Base-by-base conservation (phyloP, 768 basidiomycete species). In the Tricholoma saponaceum region DNA sequence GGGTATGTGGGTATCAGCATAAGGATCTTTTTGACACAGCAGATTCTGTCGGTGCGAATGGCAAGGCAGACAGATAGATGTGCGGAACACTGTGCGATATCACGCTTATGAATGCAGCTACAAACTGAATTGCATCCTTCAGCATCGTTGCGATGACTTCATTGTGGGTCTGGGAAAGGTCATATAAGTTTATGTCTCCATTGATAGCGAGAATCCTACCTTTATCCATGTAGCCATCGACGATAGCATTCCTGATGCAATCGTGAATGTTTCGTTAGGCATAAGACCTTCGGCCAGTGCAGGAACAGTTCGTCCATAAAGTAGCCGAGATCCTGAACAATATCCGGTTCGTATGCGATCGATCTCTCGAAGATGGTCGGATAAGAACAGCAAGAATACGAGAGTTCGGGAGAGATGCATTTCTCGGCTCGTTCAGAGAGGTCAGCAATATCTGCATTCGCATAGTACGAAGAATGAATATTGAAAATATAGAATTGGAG, bases 401-500 rank as follows among this genome's bases (percentile, higher is more conserved):
- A 58, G 16, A 75, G 54, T 52, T 68, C 58, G 7, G 57, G 26
- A 1, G 68, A 56, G 37, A 74, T 70, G 44, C 55, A 55, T 14
- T 60, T 52, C 33, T 63, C 32, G 9, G 69, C 60, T 12, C 64
- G 63, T 0, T 25, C 10, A 20, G 58, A 41, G 7, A 74, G 58
- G 55, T 69, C 64, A 0, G 51, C 54, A 16, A 72, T 54, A 18
- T 74, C 64, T 14, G 47, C 32, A 55, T 76, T 73, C 8, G 37
- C 60, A 4, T 62, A 20, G 53, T 69, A 66, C 2, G 74, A 75
- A 12, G 65, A 67, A 30, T 64, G 59, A 6, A 76, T 54, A 5
- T 67, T 28, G 59, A 69, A 72, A 25, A 76, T 73, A 55, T 76
- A 73, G 62, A 77, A 76, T 50, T 58, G 57, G 9, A 76, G 65